phyloP scores from a whole-genome alignment of 1,284 basidiomycete genomes.

The Meripilus lineatus region DNA sequence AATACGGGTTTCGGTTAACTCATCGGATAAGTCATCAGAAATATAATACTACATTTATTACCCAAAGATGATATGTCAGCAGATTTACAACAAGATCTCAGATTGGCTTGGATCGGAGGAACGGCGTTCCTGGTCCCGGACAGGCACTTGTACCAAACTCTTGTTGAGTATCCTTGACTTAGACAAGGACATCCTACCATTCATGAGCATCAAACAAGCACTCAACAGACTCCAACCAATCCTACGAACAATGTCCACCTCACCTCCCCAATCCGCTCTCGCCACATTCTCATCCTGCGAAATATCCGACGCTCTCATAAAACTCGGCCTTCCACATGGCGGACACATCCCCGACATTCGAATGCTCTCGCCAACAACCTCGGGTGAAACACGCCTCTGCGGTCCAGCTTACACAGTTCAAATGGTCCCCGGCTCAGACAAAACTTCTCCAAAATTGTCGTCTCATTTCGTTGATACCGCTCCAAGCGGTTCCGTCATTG shows the following conservation, averaged over 20 bases:
- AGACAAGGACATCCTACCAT: too few relatives aligned
- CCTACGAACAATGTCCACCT: conserved; percentile 17
- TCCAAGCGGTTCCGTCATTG: conserved; percentile 61
- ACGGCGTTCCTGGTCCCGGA: neutral
- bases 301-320: conserved; percentile 89
- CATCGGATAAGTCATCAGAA: conserved; percentile 16
- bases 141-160: too few relatives aligned
- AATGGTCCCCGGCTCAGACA: conserved; percentile 71
- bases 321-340: conserved; percentile 72
- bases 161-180: too few relatives aligned
- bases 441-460: conserved; percentile 58
- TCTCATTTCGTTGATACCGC: conserved; percentile 86
- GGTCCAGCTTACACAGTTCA: conserved; percentile 90
- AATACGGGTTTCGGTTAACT: too few relatives aligned
- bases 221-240: conserved; percentile 8
- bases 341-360: conserved; percentile 83
- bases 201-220: conserved; percentile 5
- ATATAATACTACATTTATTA: neutral
- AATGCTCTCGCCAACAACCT: conserved; percentile 41
- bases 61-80: too few relatives aligned
- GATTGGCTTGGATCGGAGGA: too few relatives aligned
- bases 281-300: conserved; percentile 67
- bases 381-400: conserved; percentile 40
- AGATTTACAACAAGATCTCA: too few relatives aligned
- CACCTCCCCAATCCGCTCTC: conserved; percentile 25